Base-by-base conservation (phyloP, 2,329 filamentous ascomycete genomes). In the Cyclaneusma minus region DNA sequence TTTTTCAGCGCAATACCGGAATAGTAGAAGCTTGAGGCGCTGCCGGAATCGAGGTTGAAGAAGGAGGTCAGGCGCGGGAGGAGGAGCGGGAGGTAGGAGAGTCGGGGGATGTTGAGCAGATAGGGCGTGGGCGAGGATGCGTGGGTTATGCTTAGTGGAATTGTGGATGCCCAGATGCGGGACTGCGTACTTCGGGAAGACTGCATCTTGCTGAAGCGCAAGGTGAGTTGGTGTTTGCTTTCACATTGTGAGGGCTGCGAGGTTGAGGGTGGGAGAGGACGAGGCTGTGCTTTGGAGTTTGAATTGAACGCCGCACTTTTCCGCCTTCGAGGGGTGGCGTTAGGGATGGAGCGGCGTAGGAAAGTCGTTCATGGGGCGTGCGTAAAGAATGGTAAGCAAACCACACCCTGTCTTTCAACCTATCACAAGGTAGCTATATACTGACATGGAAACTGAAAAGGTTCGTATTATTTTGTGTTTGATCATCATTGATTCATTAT, bases 1-100 rank as follows among this genome's bases (percentile, higher is more conserved):
- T 81, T 75, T 54, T 77, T 79, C 35, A 81, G 47, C 3, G 71
- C 66, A 10, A 81, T 73, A 9, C 58, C 62, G 44, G 81, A 69
- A 41, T 71, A 75, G 2, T 67, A 70, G 35, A 82, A 65, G 33
- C 50, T 52, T 5, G 44, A 62, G 53, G 22, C 60, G 51, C 3
- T 69, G 60, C 35, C 72, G 56, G 38, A 77, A 77, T 19, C 78
- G 48, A 14, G 49, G 60, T 9, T 41, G 45, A 78, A 81, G 54
- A 79, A 80, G 25, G 58, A 52, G 36, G 69, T 67, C 5, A 81
- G 52, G 29, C 58, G 63, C 10, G 67, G 62, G 3, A 78, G 58
- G 14, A 80, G 56, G 24, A 78, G 64, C 5, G 72, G 69, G 1
- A 81, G 57, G 51, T 81, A 81, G 7, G 72, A 76, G 18, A 81